Base-by-base conservation (phyloP, 768 basidiomycete species). In the Baorangia bicolor region DNA sequence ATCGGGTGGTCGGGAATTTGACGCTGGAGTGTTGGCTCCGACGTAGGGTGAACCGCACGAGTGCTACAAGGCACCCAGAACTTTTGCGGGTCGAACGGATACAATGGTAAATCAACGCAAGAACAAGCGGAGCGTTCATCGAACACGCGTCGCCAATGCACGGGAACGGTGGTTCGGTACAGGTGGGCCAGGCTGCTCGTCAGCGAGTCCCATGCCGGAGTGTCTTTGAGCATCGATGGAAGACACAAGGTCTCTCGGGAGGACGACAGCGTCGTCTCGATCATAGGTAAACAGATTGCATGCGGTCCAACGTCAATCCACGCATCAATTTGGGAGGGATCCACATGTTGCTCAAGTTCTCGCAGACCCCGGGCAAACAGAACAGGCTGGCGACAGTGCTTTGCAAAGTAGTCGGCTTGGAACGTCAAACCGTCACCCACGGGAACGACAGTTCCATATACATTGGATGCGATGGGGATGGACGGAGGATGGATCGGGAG, bases 301-400 rank as follows among this genome's bases (percentile, higher is more conserved):
- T 88, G 85, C 12, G 88, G 85, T 2, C 88, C 83, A 40, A 89
- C 77, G 67, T 90, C 88, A 9, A 90, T 73, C 82, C 83, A 89
- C 0, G 75, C 76, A 39, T 75, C 75, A 8, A 76, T 65, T 14
- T 64, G 54, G 39, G 62, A 46, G 27, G 73, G 55, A 16, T 65
- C 67, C 13, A 67, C 23, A 14, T 54, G 56, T 6, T 71, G 58
- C 1, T 75, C 30, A 11, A 84, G 73, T 0, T 77, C 69, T n/a
- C 66, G 69, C 2, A 89, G 64, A 13, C 81, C 81, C 25, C 74
- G 72, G 14, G 77, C 71, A 60, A 88, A 88, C 21, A 56, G 40
- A 42, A 85, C 87, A 28, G 84, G 84, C 56, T 79, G 74, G 5
- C 67, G 71, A 61, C 85, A 86, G 57, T 90, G 88, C 14, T 73